These are phyloP conservation scores for Eimeria acervulina DNA, from an alignment of 169 alveolate genomes.

Conservation along the genomic window DNA sequence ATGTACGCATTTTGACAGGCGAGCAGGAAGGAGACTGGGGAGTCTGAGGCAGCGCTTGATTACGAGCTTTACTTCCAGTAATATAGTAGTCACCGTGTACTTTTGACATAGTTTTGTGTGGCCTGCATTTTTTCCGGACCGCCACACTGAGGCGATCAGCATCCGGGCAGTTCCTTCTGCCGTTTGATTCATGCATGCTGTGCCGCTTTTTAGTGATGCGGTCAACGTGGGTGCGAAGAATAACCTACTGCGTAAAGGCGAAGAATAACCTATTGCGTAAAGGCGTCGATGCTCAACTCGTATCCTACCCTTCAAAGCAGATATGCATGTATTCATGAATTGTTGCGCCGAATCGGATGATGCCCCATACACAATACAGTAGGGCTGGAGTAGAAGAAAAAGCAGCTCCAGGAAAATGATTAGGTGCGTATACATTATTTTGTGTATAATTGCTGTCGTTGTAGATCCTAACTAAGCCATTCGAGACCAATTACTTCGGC, in stretches of 20 bases:
- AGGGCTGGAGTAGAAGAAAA: background rate
- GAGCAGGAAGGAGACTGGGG: conserved; percentile 49
- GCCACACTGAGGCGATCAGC: background rate
- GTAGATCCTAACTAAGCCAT: background rate
- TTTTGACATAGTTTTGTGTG: background rate
- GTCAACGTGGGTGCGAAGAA: background rate
- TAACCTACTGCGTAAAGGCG: background rate
- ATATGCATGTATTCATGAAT: background rate
- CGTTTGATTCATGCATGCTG: too few species aligned
- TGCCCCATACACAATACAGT: background rate
- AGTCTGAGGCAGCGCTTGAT: conserved; percentile 58
- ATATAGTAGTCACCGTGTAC: background rate
- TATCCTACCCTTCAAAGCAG: background rate
- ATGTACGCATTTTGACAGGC: background rate
- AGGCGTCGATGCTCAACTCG: background rate
- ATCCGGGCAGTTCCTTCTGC: too few species aligned
- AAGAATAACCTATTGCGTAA: background rate
- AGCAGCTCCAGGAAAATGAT: background rate
- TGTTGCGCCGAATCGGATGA: background rate
- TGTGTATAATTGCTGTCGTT: background rate
- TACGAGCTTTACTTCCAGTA: conserved; percentile 70
- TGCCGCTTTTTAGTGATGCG: too few species aligned
- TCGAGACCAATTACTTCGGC: background rate
- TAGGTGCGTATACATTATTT: background rate
- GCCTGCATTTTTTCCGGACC: background rate